Conservation (phyloP, 192 early-diverging fungal genomes). For the Chytriomyces confervae region DNA sequence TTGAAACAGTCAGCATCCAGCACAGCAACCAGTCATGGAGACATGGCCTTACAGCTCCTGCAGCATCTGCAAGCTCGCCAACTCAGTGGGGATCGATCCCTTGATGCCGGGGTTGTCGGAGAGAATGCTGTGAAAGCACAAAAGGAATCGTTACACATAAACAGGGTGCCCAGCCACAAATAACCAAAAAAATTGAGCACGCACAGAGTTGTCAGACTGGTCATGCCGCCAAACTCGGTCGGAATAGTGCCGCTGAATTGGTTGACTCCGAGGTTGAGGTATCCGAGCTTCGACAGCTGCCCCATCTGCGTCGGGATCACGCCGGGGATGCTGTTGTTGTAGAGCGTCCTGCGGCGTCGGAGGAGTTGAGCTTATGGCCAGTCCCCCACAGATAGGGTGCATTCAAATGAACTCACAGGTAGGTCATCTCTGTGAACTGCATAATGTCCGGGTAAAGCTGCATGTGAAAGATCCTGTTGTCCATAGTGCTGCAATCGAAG, state of each 20-base stretch:
- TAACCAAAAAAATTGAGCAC: no score
- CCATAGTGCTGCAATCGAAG: neutral
- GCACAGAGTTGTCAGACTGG: neutral
- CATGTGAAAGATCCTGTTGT: neutral
- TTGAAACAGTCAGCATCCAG: neutral
- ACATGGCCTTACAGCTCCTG: neutral
- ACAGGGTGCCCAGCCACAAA: no score
- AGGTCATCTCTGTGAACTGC: neutral
- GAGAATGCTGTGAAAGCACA: neutral
- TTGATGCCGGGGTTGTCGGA: neutral
- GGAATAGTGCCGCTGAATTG: neutral
- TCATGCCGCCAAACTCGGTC: neutral
- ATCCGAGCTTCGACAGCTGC: neutral
- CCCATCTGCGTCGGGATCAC: neutral
- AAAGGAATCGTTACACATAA: no score
- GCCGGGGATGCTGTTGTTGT: neutral
- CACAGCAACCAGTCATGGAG: no score
- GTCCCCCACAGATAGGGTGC: neutral
- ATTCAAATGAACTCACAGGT: neutral
- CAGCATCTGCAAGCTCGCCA: neutral
- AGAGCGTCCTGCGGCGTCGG: neutral
- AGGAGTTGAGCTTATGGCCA: neutral
- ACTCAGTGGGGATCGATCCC: neutral
- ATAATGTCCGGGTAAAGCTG: neutral
- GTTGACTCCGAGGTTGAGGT: constrained; percentile 1